A percentile compares a stretch with the other conserved stretches of the same genome.
phyloP scores from a whole-genome alignment of 495 filamentous ascomycete genomes.

The Neurospora hispaniola region DNA sequence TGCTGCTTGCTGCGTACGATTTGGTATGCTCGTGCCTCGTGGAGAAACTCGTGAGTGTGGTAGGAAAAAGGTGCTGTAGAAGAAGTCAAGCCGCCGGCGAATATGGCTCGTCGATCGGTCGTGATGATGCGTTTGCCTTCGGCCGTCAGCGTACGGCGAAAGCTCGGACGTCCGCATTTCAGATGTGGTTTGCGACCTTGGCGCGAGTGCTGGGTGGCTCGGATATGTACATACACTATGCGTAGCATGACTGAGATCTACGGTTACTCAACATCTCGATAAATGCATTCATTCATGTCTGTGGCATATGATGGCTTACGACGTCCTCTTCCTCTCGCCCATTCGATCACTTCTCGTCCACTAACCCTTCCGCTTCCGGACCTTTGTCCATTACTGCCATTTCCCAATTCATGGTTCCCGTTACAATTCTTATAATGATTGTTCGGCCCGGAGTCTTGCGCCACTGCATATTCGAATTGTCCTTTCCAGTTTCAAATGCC shows the following conservation, averaged over 20 bases:
- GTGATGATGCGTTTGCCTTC: neutral
- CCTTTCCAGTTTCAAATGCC: neutral
- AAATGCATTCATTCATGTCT: neutral
- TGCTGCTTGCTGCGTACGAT: neutral
- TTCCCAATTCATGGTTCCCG: neutral
- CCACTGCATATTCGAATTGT: neutral
- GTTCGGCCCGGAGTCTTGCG: neutral
- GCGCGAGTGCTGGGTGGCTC: neutral
- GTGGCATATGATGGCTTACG: neutral
- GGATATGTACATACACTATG: neutral
- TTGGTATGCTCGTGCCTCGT: neutral
- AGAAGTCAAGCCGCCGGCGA: neutral
- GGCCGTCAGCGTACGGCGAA: neutral
- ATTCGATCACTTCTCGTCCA: neutral
- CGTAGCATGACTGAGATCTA: neutral
- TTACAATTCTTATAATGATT: neutral
- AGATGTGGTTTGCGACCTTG: neutral
- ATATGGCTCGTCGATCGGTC: neutral
- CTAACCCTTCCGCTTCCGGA: neutral
- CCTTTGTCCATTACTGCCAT: neutral
- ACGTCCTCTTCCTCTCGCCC: neutral
- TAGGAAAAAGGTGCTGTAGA: neutral
- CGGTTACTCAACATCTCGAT: neutral
- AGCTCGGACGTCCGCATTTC: neutral
- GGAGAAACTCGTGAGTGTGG: neutral